Percentiles rank a stretch among this genome's conserved stretches.
Evolutionary conservation across 164 flowering plant genomes (phyloP).

Genomic region (Piper betle): DNA sequence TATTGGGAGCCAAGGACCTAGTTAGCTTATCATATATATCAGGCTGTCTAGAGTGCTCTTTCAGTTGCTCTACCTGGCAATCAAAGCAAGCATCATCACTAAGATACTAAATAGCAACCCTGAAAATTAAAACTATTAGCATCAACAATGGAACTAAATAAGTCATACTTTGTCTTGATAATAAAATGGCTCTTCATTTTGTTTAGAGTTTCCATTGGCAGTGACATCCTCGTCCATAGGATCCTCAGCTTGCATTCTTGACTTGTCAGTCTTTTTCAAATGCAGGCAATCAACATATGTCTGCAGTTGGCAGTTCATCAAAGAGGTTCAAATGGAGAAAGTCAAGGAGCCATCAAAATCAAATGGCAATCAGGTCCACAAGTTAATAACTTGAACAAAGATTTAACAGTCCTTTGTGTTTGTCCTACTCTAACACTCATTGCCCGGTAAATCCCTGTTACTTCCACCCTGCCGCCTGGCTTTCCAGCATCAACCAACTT

Average conservation of each 20-base stretch:
- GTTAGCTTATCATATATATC: slow-evolving; percentile 81
- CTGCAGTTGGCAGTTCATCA: slow-evolving; percentile 24
- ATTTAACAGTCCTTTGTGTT: slow-evolving; percentile 87
- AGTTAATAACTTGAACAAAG: slow-evolving; percentile 61
- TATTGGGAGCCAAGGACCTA: slow-evolving; percentile 89
- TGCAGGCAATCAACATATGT: slow-evolving; percentile 96
- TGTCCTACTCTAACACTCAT: slow-evolving; percentile 93
- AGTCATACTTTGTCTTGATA: slow-evolving; percentile 34
- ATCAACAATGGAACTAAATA: neutral
- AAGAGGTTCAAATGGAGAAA: neutral
- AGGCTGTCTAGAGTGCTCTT: slow-evolving; percentile 63
- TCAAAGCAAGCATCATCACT: neutral
- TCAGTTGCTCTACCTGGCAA: slow-evolving; percentile 52
- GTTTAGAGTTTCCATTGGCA: slow-evolving; percentile 10
- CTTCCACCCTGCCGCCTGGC: slow-evolving; percentile 98
- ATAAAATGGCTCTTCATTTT: slow-evolving; percentile 31
- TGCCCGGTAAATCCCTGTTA: slow-evolving; percentile 98
- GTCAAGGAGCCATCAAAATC: too few relatives aligned
- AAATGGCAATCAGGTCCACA: neutral
- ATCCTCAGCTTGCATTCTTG: slow-evolving; percentile 75
- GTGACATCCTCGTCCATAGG: slow-evolving; percentile 42
- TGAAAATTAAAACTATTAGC: neutral
- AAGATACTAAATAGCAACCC: neutral
- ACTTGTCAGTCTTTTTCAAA: slow-evolving; percentile 72
- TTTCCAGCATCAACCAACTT: slow-evolving; percentile 88